Evolutionary conservation across 371 early-diverging fungal species (phyloP).

Genomic region (Catenaria anguillulae): DNA sequence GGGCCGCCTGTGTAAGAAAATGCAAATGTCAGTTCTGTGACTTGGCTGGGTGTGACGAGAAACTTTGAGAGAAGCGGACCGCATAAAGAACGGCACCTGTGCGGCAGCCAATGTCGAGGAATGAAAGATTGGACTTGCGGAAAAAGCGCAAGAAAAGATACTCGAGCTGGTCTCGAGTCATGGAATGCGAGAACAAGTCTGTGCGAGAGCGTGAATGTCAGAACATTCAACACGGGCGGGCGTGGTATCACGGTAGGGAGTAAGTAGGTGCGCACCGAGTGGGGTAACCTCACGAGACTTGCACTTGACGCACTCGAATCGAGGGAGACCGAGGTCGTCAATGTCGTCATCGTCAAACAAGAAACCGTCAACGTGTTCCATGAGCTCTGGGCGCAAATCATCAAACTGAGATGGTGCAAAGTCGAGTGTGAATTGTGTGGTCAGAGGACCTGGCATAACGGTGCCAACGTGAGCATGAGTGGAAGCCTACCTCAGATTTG

Average conservation of each 20-base stretch:
- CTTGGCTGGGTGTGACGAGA: too few relatives aligned
- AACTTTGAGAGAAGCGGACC: too few relatives aligned
- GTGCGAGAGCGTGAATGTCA: slow-evolving; percentile 4
- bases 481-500: too few relatives aligned
- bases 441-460: too few relatives aligned
- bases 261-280: too few relatives aligned
- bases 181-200: slow-evolving; percentile 52
- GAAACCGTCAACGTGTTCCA: slow-evolving; percentile 48
- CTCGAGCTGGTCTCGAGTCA: slow-evolving; percentile 40
- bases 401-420: slow-evolving; percentile 22
- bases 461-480: too few relatives aligned
- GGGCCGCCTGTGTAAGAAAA: too few relatives aligned
- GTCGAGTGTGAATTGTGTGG: too few relatives aligned
- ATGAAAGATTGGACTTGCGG: slow-evolving; percentile 29
- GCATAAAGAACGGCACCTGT: slow-evolving; percentile 46
- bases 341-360: slow-evolving; percentile 47
- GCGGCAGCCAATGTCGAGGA: slow-evolving; percentile 49
- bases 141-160: slow-evolving; percentile 36
- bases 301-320: slow-evolving; percentile 50
- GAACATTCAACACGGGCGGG: too few relatives aligned
- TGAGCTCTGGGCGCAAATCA: slow-evolving; percentile 35
- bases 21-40: too few relatives aligned
- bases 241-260: too few relatives aligned
- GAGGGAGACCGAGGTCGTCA: slow-evolving; percentile 40
- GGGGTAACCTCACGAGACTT: slow-evolving; percentile 12